phyloP scores from a whole-genome alignment of 2,329 filamentous ascomycete genomes.

The Pestalotiopsis fici region DNA sequence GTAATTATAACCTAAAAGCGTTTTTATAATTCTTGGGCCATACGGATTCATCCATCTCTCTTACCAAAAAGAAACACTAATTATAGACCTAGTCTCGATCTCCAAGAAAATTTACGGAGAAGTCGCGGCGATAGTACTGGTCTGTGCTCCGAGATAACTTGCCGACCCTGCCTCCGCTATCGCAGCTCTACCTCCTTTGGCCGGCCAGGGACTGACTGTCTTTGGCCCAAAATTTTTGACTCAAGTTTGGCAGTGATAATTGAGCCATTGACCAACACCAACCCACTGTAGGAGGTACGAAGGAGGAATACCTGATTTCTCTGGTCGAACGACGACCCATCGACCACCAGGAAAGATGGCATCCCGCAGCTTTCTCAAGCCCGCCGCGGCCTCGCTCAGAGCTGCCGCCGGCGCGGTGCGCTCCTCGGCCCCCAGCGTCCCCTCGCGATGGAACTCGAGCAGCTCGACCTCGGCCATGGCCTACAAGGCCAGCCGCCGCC shows the following conservation, averaged over 20 bases:
- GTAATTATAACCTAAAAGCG: no score
- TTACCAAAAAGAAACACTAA: not conserved
- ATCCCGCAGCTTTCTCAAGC: constrained; percentile 25
- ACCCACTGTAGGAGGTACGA: constrained; percentile 16
- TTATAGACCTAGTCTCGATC: not conserved
- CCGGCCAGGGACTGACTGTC: not conserved
- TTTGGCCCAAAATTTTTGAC: constrained; percentile 10
- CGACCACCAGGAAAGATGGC: constrained; percentile 28
- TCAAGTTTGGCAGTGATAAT: constrained; percentile 19
- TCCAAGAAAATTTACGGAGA: not conserved
- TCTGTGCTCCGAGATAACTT: not conserved
- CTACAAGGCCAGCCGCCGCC: constrained; percentile 95
- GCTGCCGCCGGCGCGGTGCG: constrained; percentile 19
- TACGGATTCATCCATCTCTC: no score
- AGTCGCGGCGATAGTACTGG: not conserved
- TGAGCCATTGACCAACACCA: constrained; percentile 21
- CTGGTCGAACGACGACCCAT: not conserved
- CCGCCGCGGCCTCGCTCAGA: constrained; percentile 20
- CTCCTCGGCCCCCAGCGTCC: constrained; percentile 15
- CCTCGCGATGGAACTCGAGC: constrained; percentile 39
- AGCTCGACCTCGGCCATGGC: constrained; percentile 89
- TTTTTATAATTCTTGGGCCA: no score
- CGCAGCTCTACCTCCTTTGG: constrained; percentile 2
- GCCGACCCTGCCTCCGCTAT: constrained; percentile 6
- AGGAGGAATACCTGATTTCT: constrained; percentile 24